Percentiles rank a stretch among this genome's conserved stretches.
Conservation (phyloP, 768 basidiomycete species). For the Lenzites betulinus region DNA sequence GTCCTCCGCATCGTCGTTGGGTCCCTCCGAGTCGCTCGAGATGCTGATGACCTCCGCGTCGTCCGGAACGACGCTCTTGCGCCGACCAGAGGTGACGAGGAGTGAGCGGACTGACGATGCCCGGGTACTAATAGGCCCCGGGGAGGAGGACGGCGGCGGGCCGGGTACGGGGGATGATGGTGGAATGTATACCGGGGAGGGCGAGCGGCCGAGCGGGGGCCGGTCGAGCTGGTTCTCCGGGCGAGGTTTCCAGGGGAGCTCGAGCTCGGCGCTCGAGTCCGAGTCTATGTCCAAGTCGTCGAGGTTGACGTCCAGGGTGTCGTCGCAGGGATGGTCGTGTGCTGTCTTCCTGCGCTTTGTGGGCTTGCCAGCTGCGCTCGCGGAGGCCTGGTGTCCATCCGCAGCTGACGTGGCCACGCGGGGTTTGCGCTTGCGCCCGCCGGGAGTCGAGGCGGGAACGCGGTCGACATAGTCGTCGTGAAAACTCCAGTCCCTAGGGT, state of each 20-base stretch:
- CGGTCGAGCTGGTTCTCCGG: no score
- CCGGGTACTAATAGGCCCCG: no score
- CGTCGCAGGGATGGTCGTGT: no score
- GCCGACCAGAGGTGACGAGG: not conserved
- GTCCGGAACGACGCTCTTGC: not conserved
- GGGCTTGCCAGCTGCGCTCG: not conserved
- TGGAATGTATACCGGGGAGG: not conserved
- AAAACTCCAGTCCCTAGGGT: not conserved
- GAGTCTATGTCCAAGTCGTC: not conserved
- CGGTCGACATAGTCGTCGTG: not conserved
- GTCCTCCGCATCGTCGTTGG: not conserved
- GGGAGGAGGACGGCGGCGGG: not conserved
- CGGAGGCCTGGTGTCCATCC: no score
- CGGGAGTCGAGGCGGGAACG: not conserved
- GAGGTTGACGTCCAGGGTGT: not conserved
- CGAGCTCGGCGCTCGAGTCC: not conserved
- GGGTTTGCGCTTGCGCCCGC: not conserved
- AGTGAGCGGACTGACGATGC: no score
- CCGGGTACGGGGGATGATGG: no score
- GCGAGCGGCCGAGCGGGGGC: not conserved
- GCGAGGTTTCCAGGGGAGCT: not conserved
- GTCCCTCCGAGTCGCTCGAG: constrained; percentile 11
- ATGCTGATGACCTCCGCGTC: constrained; percentile 9
- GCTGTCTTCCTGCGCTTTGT: not conserved
- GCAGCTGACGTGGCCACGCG: no score